These are phyloP conservation scores for Cutaneotrichosporon mucoides DNA, from an alignment of 1,284 basidiomycete species.

Conservation along the genomic window DNA sequence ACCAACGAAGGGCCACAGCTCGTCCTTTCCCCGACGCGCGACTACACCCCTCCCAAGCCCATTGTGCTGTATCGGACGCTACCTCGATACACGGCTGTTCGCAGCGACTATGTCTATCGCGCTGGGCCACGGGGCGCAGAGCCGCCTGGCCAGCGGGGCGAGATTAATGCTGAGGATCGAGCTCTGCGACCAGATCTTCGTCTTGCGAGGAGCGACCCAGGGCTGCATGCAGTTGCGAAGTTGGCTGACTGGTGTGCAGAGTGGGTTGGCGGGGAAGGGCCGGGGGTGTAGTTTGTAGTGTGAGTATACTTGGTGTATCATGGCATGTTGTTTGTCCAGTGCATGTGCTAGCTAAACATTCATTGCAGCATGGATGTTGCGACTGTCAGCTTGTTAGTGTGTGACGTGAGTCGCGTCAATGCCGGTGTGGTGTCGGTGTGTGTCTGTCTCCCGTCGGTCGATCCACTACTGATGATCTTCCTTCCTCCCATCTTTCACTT, in stretches of 20 bases:
- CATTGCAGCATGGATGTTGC: too few species aligned
- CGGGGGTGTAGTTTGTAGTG: not conserved
- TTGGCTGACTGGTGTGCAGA: conserved; percentile 39
- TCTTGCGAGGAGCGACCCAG: conserved; percentile 38
- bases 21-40: conserved; percentile 19
- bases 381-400: too few species aligned
- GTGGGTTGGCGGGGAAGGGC: conserved; percentile 35
- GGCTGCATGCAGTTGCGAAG: conserved; percentile 31
- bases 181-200: conserved; percentile 36
- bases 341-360: too few species aligned
- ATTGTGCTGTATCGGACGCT: conserved; percentile 37
- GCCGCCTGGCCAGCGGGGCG: not conserved
- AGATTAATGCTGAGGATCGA: conserved; percentile 9
- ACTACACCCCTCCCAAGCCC: conserved; percentile 12
- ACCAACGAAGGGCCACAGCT: conserved; percentile 27
- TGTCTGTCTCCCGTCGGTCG: not conserved
- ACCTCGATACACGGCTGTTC: conserved; percentile 24
- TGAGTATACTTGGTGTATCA: too few species aligned
- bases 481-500: not conserved
- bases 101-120: conserved; percentile 27
- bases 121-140: conserved; percentile 3
- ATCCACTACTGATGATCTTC: not conserved
- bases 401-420: too few species aligned
- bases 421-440: too few species aligned
- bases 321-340: too few species aligned